Evolutionary conservation across 768 basidiomycete genomes (phyloP), one percentile per base, ranked within the genome.

Genomic region (Agaricus sinodeliciosus): DNA sequence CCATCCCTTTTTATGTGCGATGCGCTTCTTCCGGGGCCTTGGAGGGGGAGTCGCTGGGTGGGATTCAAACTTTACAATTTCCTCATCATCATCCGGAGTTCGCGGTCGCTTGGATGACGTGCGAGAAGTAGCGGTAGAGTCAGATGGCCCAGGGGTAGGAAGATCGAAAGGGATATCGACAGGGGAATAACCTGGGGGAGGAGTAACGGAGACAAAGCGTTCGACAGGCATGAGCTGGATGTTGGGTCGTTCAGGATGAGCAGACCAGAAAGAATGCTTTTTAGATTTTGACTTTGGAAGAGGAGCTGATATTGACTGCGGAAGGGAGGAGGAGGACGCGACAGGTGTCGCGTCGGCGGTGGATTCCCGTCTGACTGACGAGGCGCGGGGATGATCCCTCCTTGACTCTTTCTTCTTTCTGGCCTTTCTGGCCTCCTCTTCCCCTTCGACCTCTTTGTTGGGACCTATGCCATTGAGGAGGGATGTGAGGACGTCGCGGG

Each of bases 61-160:
- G 55, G 48, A 63, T 58, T 9, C 58, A 36, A 55, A 56, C 54
- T 47, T 46, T 27, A 55, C 51, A 26, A 75, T 52, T 22, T 73
- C 62, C 15, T 76, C 76, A 56, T 79, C 75, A 55, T 90, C 86
- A 50, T 78, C 77, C 8, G 89, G 89, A 0, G 89, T 90, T 54
- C 71, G 79, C 22, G 85, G 89, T 49, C 87, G 76, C 71, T 90
- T 90, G 45, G 88, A 89, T 11, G 89, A 90, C 13, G 84, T 85
- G 46, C 80, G 78, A 0, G 89, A 89, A 3, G 85, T 85, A 57
- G 76, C 75, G 3, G 84, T 85, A 13, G 88, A 87, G 56, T 78
- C 73, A 42, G 86, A 89, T 4, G 86, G 86, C 4, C 81, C 86
- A 2, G 89, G 88, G 0, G 87, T 90, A 18, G 85, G 81, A 36